These are phyloP conservation scores for Nannizziopsis arthrosporioides DNA, from an alignment of 2,329 filamentous ascomycete species.

Conservation along the genomic window DNA sequence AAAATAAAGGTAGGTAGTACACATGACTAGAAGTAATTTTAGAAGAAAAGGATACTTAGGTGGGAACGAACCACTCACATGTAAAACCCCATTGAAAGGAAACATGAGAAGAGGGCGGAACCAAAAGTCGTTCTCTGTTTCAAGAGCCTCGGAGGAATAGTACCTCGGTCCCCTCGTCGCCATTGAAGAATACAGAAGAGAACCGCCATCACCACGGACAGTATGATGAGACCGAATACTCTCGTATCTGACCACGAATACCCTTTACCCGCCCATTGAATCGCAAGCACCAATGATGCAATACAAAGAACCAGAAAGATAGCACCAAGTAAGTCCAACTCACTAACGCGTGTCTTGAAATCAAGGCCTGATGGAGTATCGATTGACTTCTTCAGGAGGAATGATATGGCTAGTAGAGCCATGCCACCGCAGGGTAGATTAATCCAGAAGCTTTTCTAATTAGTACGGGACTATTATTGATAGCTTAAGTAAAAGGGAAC, in stretches of 20 bases:
- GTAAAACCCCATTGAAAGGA: conserved; percentile 8
- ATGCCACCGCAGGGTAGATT: conserved; percentile 9
- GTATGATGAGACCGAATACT: conserved; percentile 17
- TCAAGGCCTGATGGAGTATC: neutral
- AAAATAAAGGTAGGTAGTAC: conserved; percentile 25
- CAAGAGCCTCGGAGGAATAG: conserved; percentile 21
- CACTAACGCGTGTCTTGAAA: neutral
- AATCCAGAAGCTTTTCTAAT: conserved; percentile 10
- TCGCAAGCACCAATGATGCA: conserved; percentile 18
- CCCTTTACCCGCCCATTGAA: conserved; percentile 20
- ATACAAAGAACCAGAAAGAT: conserved; percentile 17
- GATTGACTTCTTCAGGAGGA: conserved; percentile 1
- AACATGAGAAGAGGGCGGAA: conserved; percentile 7
- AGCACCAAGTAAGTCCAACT: conserved; percentile 13
- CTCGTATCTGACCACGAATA: conserved; percentile 18
- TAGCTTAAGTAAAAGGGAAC: neutral
- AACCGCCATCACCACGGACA: conserved; percentile 14
- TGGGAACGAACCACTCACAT: conserved; percentile 2
- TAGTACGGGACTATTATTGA: neutral
- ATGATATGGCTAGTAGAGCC: neutral
- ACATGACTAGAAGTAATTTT: conserved; percentile 7
- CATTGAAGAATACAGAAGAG: conserved; percentile 13
- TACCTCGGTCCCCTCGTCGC: conserved; percentile 15
- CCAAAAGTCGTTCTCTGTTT: conserved; percentile 10
- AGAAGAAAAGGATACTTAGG: neutral